A percentile compares a stretch with the other conserved stretches of the same genome.
These are phyloP conservation scores for Lachancea lanzarotensis DNA, from an alignment of 805 yeast genomes.

Conservation along the genomic window DNA sequence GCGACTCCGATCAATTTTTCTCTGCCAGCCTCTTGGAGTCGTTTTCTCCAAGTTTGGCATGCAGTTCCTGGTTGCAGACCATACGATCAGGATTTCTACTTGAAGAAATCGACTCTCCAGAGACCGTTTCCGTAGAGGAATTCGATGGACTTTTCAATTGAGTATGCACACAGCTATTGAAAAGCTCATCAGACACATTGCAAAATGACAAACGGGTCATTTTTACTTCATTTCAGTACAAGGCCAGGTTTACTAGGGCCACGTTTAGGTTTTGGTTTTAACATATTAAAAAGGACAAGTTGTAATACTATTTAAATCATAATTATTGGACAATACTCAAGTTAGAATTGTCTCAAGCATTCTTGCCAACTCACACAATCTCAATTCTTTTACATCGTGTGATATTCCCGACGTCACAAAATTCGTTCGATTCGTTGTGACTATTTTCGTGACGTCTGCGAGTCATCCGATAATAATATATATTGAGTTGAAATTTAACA, in stretches of 20 bases:
- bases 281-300: neutral
- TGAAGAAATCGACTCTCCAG: constrained; percentile 75
- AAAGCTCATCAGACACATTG: no score
- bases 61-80: constrained; percentile 56
- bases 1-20: constrained; percentile 9
- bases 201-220: no score
- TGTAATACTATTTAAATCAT: neutral
- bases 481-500: no score
- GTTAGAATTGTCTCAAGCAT: no score
- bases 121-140: constrained; percentile 68
- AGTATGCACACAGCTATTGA: neutral
- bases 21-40: neutral
- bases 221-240: no score
- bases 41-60: neutral
- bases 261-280: neutral
- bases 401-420: no score
- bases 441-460: no score
- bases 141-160: constrained; percentile 44
- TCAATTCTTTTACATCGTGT: no score
- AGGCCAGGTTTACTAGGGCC: neutral
- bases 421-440: no score
- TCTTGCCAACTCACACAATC: no score
- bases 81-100: constrained; percentile 71
- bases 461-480: no score
- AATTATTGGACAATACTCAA: neutral